Evolutionary conservation across 1,284 basidiomycete species (phyloP).

Genomic region (Papiliotrema flavescens): DNA sequence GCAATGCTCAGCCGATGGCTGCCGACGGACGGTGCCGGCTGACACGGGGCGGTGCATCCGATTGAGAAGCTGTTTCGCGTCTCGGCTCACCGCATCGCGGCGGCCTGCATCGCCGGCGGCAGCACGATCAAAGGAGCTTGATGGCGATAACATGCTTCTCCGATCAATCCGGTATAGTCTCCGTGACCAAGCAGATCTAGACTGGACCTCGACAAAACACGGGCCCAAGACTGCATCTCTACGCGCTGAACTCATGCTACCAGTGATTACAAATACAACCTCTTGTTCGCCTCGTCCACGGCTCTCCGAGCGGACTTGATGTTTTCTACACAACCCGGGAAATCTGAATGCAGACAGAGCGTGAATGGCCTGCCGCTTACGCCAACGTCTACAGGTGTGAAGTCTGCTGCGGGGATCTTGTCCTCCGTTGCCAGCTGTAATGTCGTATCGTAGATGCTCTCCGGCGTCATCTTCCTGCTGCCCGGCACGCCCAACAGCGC

Average conservation of each 20-base stretch:
- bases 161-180: too few relatives aligned
- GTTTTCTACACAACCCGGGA: constrained; percentile 20
- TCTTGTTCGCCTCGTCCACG: constrained; percentile 23
- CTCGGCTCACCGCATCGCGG: too few relatives aligned
- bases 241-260: background rate
- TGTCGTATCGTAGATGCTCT: constrained; percentile 23
- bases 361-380: constrained; percentile 25
- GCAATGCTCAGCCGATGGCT: too few relatives aligned
- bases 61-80: too few relatives aligned
- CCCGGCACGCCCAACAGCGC: constrained; percentile 36
- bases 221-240: too few relatives aligned
- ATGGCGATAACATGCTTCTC: too few relatives aligned
- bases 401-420: constrained; percentile 20
- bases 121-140: too few relatives aligned
- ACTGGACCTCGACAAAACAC: too few relatives aligned
- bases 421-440: constrained; percentile 16
- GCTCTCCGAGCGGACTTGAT: constrained; percentile 20
- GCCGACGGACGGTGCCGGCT: too few relatives aligned
- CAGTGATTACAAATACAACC: constrained; percentile 17
- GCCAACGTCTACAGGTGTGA: constrained; percentile 19
- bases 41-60: too few relatives aligned
- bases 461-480: constrained; percentile 16
- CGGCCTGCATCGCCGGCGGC: too few relatives aligned
- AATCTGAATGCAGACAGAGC: constrained; percentile 31
- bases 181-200: too few relatives aligned